Evolutionary conservation across 495 filamentous ascomycete genomes (phyloP), one percentile per base, ranked within the genome.

Genomic region (Talaromyces stipitatus): DNA sequence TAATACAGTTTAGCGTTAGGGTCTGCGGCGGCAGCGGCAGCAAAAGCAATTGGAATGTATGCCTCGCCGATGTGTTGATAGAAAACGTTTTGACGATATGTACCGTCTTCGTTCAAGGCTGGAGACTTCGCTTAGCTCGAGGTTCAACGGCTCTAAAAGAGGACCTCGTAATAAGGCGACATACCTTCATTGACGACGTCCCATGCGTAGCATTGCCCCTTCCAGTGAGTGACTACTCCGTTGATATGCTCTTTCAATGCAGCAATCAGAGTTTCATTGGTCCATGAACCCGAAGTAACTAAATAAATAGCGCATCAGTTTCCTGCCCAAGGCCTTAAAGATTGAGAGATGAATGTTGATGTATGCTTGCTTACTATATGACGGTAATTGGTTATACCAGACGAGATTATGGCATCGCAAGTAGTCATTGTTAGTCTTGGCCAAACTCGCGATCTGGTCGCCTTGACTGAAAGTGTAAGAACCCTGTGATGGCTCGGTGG

Each of bases 361-460:
- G 27, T 30, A 51, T 28, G 48, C 14, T 29, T 28, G 24, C 69
- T 14, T 69, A 76, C 78, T 74, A 81, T 80, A 86, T 48, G 50
- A 71, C 10, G 85, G 81, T 6, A 87, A 66, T 59, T 88, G 82
- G 36, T 67, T 73, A 64, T 86, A 68, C 83, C 81, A 88, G 4
- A 84, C 77, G n/a, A 85, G 67, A 8, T 77, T 83, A 63, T 86
- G 82, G 56, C 82, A 85, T 28, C 82, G 65, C 38, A 86, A 60
- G 18, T 72, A 63, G 67, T 86, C 78, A 38, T 74, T 73, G 56
- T 84, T 82, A n/a, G 52, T 59, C 59, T 72, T 66, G 3, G 84
- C 81, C 28, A 79, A 63, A 51, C 73, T 62, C 18, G 77, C 69
- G 60, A 84, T 69, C 54, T 69, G 70, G 56, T 84, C 79, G 14